phyloP scores from a whole-genome alignment of 164 flowering plant genomes.

The Vitis cinerea region DNA sequence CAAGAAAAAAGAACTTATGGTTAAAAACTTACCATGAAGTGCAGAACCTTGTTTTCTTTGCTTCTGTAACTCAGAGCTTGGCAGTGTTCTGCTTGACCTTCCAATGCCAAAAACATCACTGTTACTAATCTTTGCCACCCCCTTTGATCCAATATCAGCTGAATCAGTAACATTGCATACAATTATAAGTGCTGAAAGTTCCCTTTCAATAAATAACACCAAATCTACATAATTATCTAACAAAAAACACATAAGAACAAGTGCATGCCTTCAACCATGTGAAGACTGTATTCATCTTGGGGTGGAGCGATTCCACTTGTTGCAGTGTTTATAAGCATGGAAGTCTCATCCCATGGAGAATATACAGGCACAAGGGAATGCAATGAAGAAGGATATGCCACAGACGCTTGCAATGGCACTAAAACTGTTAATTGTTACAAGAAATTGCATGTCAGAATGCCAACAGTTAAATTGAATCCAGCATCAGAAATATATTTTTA shows the following conservation, averaged over 20 bases:
- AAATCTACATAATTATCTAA: neutral
- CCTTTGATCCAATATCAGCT: conserved; percentile 63
- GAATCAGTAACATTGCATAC: conserved; percentile 42
- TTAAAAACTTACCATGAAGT: conserved; percentile 46
- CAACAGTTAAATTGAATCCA: conserved; percentile 2
- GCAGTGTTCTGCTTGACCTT: conserved; percentile 36
- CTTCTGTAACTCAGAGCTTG: conserved; percentile 34
- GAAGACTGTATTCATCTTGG: conserved; percentile 52
- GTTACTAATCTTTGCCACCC: conserved; percentile 26
- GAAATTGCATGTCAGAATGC: conserved; percentile 14
- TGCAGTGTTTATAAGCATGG: conserved; percentile 42
- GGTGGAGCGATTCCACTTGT: conserved; percentile 39
- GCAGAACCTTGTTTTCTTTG: conserved; percentile 47
- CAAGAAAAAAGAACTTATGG: neutral
- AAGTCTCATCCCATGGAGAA: conserved; percentile 63
- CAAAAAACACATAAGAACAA: conserved; percentile 1
- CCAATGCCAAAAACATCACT: conserved; percentile 34
- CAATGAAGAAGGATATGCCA: conserved; percentile 49
- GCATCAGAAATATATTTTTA: neutral
- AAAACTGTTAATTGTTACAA: conserved; percentile 39
- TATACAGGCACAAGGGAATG: conserved; percentile 49
- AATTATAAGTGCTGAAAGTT: conserved; percentile 27
- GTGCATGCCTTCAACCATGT: conserved; percentile 55
- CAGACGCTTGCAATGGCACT: conserved; percentile 52
- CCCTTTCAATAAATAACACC: conserved; percentile 3